These are phyloP conservation scores for Cyberlindnera saturnus DNA, from an alignment of 805 yeast species.

Conservation along the genomic window DNA sequence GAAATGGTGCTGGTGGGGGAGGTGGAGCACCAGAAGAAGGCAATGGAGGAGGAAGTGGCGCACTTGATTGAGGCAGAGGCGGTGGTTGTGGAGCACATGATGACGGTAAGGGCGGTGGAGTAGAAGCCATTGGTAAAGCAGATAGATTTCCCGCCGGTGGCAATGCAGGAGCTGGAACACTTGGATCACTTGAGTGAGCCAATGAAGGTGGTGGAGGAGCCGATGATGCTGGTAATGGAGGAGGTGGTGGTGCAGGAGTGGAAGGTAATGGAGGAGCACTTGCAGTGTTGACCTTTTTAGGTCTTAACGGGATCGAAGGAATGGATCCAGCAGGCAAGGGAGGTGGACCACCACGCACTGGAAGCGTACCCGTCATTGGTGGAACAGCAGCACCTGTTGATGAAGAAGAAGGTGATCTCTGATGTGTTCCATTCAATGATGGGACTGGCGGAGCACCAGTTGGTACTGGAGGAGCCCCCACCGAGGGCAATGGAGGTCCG, in stretches of 20 bases:
- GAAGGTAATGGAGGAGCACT: neutral
- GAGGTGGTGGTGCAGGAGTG: constrained; percentile 9
- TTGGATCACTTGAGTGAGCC: constrained; percentile 6
- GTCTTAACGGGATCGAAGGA: constrained; percentile 23
- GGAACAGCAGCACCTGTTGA: constrained; percentile 9
- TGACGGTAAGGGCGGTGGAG: constrained; percentile 24
- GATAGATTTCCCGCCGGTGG: constrained; percentile 4
- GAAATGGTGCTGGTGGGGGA: constrained; percentile 20
- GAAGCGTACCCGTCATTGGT: constrained; percentile 20
- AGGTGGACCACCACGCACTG: constrained; percentile 8
- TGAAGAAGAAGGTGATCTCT: too few relatives aligned
- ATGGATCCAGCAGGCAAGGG: neutral
- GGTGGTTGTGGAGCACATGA: constrained; percentile 16
- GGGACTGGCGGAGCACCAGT: constrained; percentile 13
- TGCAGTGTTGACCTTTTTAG: neutral
- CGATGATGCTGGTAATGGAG: constrained; percentile 23
- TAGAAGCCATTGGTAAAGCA: constrained; percentile 21
- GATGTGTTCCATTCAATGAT: too few relatives aligned
- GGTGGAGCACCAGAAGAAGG: constrained; percentile 19
- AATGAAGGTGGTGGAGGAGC: constrained; percentile 23
- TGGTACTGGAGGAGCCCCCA: constrained; percentile 13
- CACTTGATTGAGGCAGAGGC: constrained; percentile 20
- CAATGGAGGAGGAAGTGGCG: constrained; percentile 9
- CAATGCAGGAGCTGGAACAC: constrained; percentile 14
- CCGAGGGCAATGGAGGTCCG: constrained; percentile 7